phyloP scores from a whole-genome alignment of 2,329 filamentous ascomycete genomes.

The Ophiocordyceps sinensis region DNA sequence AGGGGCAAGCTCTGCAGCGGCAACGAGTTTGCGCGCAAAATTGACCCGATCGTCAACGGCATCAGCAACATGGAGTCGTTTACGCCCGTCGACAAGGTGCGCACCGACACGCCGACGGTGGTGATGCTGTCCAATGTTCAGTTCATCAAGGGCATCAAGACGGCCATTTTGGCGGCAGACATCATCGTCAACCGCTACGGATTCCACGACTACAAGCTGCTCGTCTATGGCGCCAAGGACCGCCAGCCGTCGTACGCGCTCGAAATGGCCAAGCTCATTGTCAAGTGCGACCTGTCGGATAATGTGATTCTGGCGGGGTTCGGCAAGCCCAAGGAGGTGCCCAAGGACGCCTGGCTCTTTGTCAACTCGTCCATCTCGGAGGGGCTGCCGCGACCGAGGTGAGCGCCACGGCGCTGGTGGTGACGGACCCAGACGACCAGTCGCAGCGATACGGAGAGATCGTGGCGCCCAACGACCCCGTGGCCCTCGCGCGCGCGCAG shows the following conservation, averaged over 20 bases:
- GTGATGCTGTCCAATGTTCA: conserved; percentile 51
- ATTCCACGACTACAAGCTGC: conserved; percentile 48
- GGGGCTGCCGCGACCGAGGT: conserved; percentile 40
- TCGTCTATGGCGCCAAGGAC: conserved; percentile 50
- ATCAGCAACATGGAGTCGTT: conserved; percentile 52
- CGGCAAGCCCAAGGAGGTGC: conserved; percentile 38
- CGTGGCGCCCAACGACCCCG: conserved; percentile 49
- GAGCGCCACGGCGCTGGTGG: conserved; percentile 37
- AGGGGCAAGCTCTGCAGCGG: conserved; percentile 41
- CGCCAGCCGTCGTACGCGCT: conserved; percentile 46
- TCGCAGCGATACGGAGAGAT: conserved; percentile 41
- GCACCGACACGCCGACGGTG: conserved; percentile 43
- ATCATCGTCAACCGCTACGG: conserved; percentile 52
- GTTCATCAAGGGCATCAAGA: conserved; percentile 50
- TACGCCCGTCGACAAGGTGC: conserved; percentile 42
- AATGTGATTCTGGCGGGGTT: conserved; percentile 39
- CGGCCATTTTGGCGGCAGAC: conserved; percentile 46
- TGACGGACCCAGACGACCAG: conserved; percentile 35
- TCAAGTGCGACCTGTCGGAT: conserved; percentile 35
- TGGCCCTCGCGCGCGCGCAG: conserved; percentile 44
- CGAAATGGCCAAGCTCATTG: conserved; percentile 42
- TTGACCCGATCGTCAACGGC: conserved; percentile 51
- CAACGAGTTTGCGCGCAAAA: conserved; percentile 41
- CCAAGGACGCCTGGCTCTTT: conserved; percentile 42
- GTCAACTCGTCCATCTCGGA: conserved; percentile 43